Conservation (phyloP, 2,329 filamentous ascomycete genomes). For the Tolypocladium cylindrosporum region DNA sequence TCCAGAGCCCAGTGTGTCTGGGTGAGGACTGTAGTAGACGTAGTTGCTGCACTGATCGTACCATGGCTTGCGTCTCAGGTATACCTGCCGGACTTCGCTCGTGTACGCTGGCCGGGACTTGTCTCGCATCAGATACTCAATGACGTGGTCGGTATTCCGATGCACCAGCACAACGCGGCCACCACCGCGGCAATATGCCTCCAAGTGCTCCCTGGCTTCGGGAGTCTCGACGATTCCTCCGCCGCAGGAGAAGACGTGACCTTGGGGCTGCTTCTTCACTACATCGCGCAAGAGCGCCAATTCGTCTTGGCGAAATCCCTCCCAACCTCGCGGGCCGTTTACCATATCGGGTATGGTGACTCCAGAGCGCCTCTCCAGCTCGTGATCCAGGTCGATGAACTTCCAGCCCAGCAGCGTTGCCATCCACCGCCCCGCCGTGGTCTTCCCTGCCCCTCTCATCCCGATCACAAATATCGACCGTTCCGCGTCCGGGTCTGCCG, state of each 20-base stretch:
- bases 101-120: constrained; percentile 87
- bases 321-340: constrained; percentile 64
- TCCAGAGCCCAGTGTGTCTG: constrained; percentile 15
- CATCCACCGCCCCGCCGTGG: constrained; percentile 83
- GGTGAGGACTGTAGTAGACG: constrained; percentile 76
- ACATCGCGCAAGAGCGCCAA: constrained; percentile 62
- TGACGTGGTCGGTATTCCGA: constrained; percentile 76
- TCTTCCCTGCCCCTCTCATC: constrained; percentile 96
- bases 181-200: constrained; percentile 61
- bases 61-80: constrained; percentile 79
- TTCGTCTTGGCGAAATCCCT: constrained; percentile 75
- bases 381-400: constrained; percentile 78
- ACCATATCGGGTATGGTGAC: constrained; percentile 83
- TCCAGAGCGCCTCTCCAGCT: constrained; percentile 65
- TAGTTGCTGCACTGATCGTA: constrained; percentile 91
- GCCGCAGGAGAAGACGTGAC: constrained; percentile 84
- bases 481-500: constrained; percentile 17
- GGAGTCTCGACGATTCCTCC: constrained; percentile 85
- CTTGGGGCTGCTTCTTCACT: constrained; percentile 62
- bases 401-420: constrained; percentile 64
- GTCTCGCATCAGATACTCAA: constrained; percentile 80
- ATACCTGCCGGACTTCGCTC: constrained; percentile 86
- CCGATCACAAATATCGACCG: constrained; percentile 88
- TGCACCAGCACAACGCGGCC: constrained; percentile 83
- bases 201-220: constrained; percentile 66